Conservation (phyloP, 2,329 filamentous ascomycete genomes). For the Bipolaris zeicola region DNA sequence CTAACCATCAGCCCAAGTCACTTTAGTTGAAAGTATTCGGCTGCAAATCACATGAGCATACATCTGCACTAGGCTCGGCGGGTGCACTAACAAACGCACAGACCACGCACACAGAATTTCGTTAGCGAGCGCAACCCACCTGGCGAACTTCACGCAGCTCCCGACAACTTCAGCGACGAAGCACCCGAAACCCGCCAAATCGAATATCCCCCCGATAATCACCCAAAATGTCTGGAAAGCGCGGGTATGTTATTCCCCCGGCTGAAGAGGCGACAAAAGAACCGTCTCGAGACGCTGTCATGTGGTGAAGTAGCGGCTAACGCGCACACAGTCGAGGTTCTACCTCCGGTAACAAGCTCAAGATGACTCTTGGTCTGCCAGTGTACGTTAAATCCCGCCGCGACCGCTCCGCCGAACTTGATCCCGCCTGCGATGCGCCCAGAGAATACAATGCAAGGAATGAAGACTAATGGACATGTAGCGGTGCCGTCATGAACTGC, state of each 20-base stretch:
- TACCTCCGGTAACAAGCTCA: conserved; percentile 99
- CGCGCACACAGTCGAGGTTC: conserved; percentile 67
- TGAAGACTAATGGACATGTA: conserved; percentile 52
- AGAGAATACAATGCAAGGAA: conserved; percentile 18
- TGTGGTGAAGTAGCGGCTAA: conserved; percentile 28
- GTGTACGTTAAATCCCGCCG: conserved; percentile 72
- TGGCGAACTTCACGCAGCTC: conserved; percentile 15
- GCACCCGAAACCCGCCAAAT: conserved; percentile 21
- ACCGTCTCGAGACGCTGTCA: neutral
- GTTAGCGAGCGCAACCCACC: conserved; percentile 14
- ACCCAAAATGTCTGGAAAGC: conserved; percentile 23
- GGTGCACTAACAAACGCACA: conserved; percentile 1
- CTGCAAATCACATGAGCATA: neutral
- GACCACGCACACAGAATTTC: conserved; percentile 14
- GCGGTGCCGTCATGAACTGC: conserved; percentile 99
- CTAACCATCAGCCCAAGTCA: neutral
- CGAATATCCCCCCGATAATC: conserved; percentile 20
- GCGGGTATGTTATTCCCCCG: conserved; percentile 15
- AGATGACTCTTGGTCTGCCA: conserved; percentile 99
- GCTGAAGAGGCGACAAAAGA: neutral
- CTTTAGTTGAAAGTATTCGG: too few relatives aligned
- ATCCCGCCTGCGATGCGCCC: conserved; percentile 8
- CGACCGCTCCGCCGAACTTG: conserved; percentile 18
- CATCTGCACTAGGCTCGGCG: neutral
- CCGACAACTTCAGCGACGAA: conserved; percentile 21